Conservation (phyloP, 1,139 yeast species). For the Wickerhamomyces sp. region DNA sequence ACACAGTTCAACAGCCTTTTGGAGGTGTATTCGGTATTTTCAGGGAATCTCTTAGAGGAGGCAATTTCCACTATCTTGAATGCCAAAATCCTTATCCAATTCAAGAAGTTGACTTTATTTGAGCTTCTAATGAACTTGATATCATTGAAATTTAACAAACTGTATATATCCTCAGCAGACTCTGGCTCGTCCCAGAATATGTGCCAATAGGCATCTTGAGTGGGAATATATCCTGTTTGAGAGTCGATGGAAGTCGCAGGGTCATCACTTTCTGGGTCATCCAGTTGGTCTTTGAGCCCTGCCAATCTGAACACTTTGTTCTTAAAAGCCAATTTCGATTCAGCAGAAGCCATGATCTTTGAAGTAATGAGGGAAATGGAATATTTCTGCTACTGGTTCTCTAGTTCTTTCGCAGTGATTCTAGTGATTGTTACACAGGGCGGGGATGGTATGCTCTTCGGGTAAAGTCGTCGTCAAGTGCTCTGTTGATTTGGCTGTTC, state of each 20-base stretch:
- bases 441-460: no score
- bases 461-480: no score
- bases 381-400: no score
- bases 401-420: no score
- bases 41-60: constrained; percentile 25
- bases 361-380: no score
- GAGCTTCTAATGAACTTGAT: constrained; percentile 55
- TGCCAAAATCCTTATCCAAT: constrained; percentile 43
- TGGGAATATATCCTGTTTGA: constrained; percentile 32
- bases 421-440: no score
- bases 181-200: constrained; percentile 42
- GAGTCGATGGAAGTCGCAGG: constrained; percentile 5
- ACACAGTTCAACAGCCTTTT: constrained; percentile 51
- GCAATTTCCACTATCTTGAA: constrained; percentile 30
- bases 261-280: constrained; percentile 1
- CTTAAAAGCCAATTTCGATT: constrained; percentile 58
- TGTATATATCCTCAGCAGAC: constrained; percentile 51
- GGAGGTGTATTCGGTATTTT: constrained; percentile 11
- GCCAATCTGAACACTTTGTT: constrained; percentile 61
- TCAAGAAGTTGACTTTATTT: constrained; percentile 51
- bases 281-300: constrained; percentile 36
- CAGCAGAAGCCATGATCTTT: constrained; percentile 76
- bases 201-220: constrained; percentile 52
- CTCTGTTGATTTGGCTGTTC: no score
- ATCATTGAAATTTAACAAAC: constrained; percentile 52